Evolutionary conservation across 192 early-diverging fungal genomes (phyloP), one percentile per base, ranked within the genome.

Genomic region (Phlyctochytrium bullatum): DNA sequence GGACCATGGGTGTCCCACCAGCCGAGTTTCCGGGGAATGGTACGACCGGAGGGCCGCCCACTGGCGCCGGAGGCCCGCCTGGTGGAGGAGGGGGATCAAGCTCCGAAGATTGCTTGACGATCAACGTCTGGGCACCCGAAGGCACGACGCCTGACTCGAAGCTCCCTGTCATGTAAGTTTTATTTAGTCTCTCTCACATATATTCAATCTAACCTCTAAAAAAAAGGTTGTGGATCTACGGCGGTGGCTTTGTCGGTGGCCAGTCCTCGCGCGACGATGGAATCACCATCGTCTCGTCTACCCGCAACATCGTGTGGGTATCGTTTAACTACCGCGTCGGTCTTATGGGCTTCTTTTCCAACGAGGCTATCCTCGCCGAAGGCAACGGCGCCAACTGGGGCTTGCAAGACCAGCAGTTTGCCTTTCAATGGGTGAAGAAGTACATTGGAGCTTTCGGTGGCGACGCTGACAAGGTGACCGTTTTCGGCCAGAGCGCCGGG

Each of bases 311-410:
- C 29, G 71, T 83, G 20, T 63, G 78, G 28, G 72, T 81, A 0
- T 78, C 74, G 4, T 67, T 86, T 40, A 87, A 87, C 57, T 88
- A 88, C 61, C 81, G 87, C 40, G 53, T 87, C 1, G 87, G 87
- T 0, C 68, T 76, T 10, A 64, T 87, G 1, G 86, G 86, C 1
- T 88, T 72, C 56, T 68, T 83, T 23, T 58, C 76, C 16, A 60
- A 66, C 3, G 68, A 74, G 51, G 27, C 58, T 2, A 47, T 68
- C 2, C 71, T 34, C 14, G 59, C 50, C 23, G 65, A 35, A 28
- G 59, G 36, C 56, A 6, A 47, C 40, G 61, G 1, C 14, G 67
- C 69, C 10, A 85, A 87, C 71, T 69, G 64, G 61, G 85, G 81
- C 20, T 16, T 86, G 4, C 76, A 76, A 24, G 87, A 88, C 62